A percentile compares a stretch with the other conserved stretches of the same genome.
These are phyloP conservation scores for Orbilia brochopaga DNA, from an alignment of 2,329 filamentous ascomycete species.

Conservation along the genomic window DNA sequence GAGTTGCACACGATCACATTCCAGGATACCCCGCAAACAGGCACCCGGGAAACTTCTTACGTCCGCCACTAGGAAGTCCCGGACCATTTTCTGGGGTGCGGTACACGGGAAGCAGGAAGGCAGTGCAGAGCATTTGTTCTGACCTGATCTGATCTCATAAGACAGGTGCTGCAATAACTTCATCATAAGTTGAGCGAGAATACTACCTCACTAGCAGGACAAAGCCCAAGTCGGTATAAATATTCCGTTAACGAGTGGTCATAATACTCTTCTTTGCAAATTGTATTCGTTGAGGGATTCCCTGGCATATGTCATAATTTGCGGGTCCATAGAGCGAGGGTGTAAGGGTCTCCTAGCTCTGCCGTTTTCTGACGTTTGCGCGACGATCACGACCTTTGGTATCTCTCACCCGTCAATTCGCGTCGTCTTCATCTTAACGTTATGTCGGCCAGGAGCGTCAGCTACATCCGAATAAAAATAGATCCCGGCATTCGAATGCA, in stretches of 20 bases:
- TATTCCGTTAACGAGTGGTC: conserved; percentile 13
- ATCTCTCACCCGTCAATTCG: neutral
- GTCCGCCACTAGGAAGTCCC: conserved; percentile 24
- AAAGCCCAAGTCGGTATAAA: conserved; percentile 24
- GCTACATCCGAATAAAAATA: conserved; percentile 33
- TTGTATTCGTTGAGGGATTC: conserved; percentile 5
- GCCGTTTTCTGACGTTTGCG: conserved; percentile 22
- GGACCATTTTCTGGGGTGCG: neutral
- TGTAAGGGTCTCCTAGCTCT: conserved; percentile 17
- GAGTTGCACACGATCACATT: conserved; percentile 1
- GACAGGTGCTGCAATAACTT: conserved; percentile 6
- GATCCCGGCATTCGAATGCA: conserved; percentile 1
- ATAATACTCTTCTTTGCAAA: conserved; percentile 13
- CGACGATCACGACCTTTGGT: conserved; percentile 27
- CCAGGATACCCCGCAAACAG: conserved; percentile 26
- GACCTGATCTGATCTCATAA: neutral
- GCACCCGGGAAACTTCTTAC: neutral
- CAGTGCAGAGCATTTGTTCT: conserved; percentile 4
- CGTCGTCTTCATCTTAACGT: neutral
- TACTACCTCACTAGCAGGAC: conserved; percentile 30
- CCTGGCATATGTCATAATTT: conserved; percentile 48
- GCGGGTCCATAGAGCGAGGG: neutral
- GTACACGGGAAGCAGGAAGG: neutral
- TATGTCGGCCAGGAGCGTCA: conserved; percentile 3
- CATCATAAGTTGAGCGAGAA: conserved; percentile 5